Conservation (phyloP, 1,139 yeast genomes). For the Sugiyamaella sp. region DNA sequence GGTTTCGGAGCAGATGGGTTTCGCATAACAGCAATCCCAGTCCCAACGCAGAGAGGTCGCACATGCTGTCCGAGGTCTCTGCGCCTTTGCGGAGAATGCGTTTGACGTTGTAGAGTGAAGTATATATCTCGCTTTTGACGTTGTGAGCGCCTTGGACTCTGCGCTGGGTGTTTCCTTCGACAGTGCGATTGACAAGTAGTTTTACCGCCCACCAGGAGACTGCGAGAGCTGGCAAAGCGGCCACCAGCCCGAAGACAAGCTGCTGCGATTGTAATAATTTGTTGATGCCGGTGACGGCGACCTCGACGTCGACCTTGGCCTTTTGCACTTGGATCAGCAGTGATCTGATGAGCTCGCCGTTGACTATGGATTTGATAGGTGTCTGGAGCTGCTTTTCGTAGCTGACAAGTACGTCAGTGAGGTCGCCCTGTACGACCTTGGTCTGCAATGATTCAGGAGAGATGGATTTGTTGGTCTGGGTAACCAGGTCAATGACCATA, state of each 20-base stretch:
- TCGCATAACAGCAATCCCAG: conserved; percentile 33
- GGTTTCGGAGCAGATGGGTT: conserved; percentile 29
- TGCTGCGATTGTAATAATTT: conserved; percentile 87
- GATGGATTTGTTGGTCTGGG: conserved; percentile 4
- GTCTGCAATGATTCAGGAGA: conserved; percentile 32
- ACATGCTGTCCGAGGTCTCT: conserved; percentile 1
- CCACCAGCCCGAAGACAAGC: conserved; percentile 86
- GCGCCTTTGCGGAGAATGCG: conserved; percentile 22
- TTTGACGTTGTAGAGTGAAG: conserved; percentile 27
- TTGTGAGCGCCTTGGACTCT: conserved; percentile 26
- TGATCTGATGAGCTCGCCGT: conserved; percentile 75
- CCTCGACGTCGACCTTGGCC: conserved; percentile 91
- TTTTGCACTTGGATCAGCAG: conserved; percentile 88
- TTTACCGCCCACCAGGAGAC: conserved; percentile 44
- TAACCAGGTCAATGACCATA: conserved; percentile 78
- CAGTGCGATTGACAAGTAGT: conserved; percentile 51
- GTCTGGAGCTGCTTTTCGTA: conserved; percentile 75
- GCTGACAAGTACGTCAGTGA: conserved; percentile 74
- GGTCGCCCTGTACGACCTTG: conserved; percentile 62
- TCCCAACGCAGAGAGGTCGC: conserved; percentile 20
- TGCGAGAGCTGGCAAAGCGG: conserved; percentile 67
- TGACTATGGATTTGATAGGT: conserved; percentile 64
- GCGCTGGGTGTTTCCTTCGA: conserved; percentile 25
- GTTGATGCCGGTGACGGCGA: conserved; percentile 90
- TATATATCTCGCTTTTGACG: conserved; percentile 23